Base-by-base conservation (phyloP, 2,329 filamentous ascomycete genomes). In the Ramularia endophylla region DNA sequence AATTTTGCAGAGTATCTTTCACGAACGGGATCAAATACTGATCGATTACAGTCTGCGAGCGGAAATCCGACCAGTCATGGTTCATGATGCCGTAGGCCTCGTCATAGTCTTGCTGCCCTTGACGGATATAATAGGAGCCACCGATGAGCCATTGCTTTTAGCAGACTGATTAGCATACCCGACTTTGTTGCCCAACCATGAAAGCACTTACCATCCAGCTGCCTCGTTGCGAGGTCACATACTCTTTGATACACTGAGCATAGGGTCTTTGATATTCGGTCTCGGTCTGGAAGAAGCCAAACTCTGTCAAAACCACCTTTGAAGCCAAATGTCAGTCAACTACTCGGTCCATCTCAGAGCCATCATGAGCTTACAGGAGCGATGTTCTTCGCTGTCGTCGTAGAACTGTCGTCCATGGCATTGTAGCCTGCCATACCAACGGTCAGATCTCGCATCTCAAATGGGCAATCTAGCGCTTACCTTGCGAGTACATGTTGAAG, bases 71-170 rank as follows among this genome's bases (percentile, higher is more conserved):
- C 75, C 74, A 79, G 46, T 77, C 69, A 32, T 73, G 70, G 18
- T 65, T 74, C 45, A 75, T 55, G 40, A 77, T 55, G 58, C 58
- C 59, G 75, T 76, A 81, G 0, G 63, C 59, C 60, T 81, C 77
- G 19, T 80, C 76, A 36, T 59, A 71, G 52, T 80, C 75, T 54
- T 77, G 73, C 0, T 41, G 65, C 0, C 75, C 76, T 5, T 61
- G 55, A 1, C 76, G 63, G 41, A 74, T 68, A 50, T 80, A 80
- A 53, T 80, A 81, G 53, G 51, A 56, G 6, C 53, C 53, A n/a
- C 46, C 66, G 12, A 83, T 38, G 18, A 77, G 77, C 73, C 77
- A 80, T 42, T 63, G 59, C 48, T 60, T 74, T 65, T 57, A 74
- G 71, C 76, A 76, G 76, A 6, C 76, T 71, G 0, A 69, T 67